Evolutionary conservation across 1,139 yeast species (phyloP).

Genomic region (Pichia sp.): DNA sequence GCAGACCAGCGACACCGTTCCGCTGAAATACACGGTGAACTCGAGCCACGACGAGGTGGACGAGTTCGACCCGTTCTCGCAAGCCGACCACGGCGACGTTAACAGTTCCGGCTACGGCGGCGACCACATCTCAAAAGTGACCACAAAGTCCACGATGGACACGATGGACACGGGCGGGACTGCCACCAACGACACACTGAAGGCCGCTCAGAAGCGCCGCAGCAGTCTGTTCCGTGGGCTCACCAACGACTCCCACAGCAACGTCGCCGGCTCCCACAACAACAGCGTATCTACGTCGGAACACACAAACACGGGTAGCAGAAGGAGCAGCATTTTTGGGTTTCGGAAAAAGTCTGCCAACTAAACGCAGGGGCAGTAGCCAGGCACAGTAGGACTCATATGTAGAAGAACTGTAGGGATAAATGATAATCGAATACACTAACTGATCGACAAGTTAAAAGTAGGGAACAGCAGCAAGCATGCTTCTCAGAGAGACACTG

Average conservation of each 20-base stretch:
- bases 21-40: neutral
- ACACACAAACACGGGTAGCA: neutral
- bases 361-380: neutral
- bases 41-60: neutral
- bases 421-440: too few relatives aligned
- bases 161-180: neutral
- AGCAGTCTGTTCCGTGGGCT: neutral
- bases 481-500: too few relatives aligned
- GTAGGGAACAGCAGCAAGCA: too few relatives aligned
- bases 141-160: slow-evolving; percentile 1
- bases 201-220: neutral
- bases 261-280: neutral
- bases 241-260: neutral
- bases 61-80: slow-evolving; percentile 6
- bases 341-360: slow-evolving; percentile 5
- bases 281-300: neutral
- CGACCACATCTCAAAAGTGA: slow-evolving; percentile 1
- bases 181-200: neutral
- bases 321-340: slow-evolving; percentile 9
- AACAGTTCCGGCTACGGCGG: neutral
- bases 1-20: neutral
- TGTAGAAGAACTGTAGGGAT: too few relatives aligned
- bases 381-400: too few relatives aligned
- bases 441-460: too few relatives aligned
- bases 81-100: neutral